Evolutionary conservation across 129 eudicot species (phyloP), one percentile per base, ranked within the genome.

Genomic region (Ambrosia artemisiifolia): DNA sequence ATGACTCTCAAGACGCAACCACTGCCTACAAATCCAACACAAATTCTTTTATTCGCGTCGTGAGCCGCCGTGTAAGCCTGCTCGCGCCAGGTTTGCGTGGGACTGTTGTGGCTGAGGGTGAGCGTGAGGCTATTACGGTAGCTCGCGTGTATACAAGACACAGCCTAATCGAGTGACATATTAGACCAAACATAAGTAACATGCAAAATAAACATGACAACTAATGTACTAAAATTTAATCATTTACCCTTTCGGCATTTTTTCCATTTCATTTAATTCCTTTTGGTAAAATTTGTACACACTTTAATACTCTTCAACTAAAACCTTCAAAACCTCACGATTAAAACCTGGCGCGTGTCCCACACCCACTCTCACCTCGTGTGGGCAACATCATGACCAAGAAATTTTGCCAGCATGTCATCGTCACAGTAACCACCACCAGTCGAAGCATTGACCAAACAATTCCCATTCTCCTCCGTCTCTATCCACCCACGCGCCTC

Each of bases 401-500:
- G 6, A 24, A 66, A 66, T 3, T 28, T 6, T 7, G 55, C 56
- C 40, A 66, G 44, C 44, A 40, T 40, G 44, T 40, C 44, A 7
- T 40, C 44, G 44, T 40, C 43, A 38, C 43, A 38, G 11, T 40
- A 40, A 40, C 44, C 44, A 7, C 44, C 44, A 40, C 10, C 16
- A 20, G 63, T 3, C 2, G 14, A 24, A 56, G 16, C 36, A 57
- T 57, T 57, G 64, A 57, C 64, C 64, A 57, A 8, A 11, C 9
- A 64, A 20, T 65, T 6, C 13, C 69, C 38, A 24, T 24, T 65
- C 3, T 18, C 82, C 51, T 3, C 64, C 38, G 13, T 74, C 2
- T 49, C 76, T 4, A 34, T 13, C 76, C 70, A 65, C 63, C 69
- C 87, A 77, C 79, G 79, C 84, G 84, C 80, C 72, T 67, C 85